phyloP scores from a whole-genome alignment of 108 stramenopile genomes.

The Skeletonema tropicum region DNA sequence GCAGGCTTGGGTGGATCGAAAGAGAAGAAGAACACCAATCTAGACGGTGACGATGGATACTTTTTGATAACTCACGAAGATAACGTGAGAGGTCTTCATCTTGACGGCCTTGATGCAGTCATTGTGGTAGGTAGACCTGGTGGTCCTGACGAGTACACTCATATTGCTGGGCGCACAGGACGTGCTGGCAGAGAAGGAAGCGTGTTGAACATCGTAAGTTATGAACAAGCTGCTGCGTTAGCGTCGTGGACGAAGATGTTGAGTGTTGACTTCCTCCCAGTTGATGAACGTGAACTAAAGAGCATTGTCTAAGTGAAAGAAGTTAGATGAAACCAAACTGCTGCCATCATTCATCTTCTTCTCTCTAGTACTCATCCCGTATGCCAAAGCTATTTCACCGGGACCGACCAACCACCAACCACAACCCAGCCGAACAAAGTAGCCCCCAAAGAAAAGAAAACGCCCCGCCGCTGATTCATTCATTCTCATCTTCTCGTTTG shows the following conservation, averaged over 20 bases:
- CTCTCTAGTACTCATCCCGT: too few relatives aligned
- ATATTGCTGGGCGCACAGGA: constrained; percentile 95
- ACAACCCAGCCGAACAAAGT: too few relatives aligned
- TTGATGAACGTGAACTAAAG: constrained; percentile 50
- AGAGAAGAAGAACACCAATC: constrained; percentile 11
- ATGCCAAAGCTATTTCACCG: too few relatives aligned
- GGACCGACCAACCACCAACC: too few relatives aligned
- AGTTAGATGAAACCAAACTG: neutral
- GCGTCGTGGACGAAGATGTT: constrained; percentile 83
- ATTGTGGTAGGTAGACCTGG: constrained; percentile 82
- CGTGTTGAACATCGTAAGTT: constrained; percentile 79
- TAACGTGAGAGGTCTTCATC: constrained; percentile 91
- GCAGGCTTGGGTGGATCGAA: constrained; percentile 73
- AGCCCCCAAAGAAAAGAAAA: too few relatives aligned
- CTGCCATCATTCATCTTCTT: neutral
- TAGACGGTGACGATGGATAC: constrained; percentile 50
- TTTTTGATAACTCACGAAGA: constrained; percentile 90
- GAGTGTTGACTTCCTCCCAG: constrained; percentile 52
- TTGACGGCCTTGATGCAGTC: constrained; percentile 85
- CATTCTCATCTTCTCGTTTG: too few relatives aligned
- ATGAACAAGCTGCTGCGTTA: constrained; percentile 66
- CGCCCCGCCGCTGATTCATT: too few relatives aligned
- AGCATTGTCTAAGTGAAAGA: neutral
- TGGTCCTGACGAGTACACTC: constrained; percentile 94
- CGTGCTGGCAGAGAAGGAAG: constrained; percentile 79